These are phyloP conservation scores for Euptelea pleiosperma DNA, from an alignment of 164 flowering plant genomes.

Conservation along the genomic window DNA sequence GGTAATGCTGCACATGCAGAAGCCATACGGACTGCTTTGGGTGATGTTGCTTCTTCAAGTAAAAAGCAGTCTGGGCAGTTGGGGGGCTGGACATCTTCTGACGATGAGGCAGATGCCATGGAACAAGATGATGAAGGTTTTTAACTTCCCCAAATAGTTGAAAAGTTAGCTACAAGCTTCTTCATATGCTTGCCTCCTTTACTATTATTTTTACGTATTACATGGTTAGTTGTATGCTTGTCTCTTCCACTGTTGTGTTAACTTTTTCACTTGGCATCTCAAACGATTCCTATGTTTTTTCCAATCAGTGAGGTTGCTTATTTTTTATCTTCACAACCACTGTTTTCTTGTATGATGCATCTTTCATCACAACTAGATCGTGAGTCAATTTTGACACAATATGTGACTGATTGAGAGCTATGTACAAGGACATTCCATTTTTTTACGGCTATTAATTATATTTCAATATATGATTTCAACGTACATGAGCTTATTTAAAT, in stretches of 20 bases:
- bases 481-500: too few species aligned
- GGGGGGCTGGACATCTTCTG: conserved; percentile 89
- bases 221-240: background rate
- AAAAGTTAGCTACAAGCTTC: background rate
- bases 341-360: too few species aligned
- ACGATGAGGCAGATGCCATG: conserved; percentile 87
- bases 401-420: too few species aligned
- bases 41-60: conserved; percentile 78
- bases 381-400: too few species aligned
- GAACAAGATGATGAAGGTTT: conserved; percentile 73
- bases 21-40: conserved; percentile 67
- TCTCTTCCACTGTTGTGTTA: background rate
- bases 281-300: background rate
- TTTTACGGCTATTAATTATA: too few species aligned
- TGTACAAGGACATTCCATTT: too few species aligned
- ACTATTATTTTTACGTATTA: background rate
- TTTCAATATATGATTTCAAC: too few species aligned
- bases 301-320: too few species aligned
- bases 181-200: background rate
- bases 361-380: too few species aligned
- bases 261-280: background rate
- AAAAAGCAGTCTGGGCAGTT: conserved; percentile 20
- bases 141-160: conserved; percentile 2
- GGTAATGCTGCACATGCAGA: conserved; percentile 60
- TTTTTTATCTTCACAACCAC: too few species aligned